A percentile compares a stretch with the other conserved stretches of the same genome.
Evolutionary conservation across 176 grass and related monocot genomes (phyloP).

Genomic region (Musa itinerans): DNA sequence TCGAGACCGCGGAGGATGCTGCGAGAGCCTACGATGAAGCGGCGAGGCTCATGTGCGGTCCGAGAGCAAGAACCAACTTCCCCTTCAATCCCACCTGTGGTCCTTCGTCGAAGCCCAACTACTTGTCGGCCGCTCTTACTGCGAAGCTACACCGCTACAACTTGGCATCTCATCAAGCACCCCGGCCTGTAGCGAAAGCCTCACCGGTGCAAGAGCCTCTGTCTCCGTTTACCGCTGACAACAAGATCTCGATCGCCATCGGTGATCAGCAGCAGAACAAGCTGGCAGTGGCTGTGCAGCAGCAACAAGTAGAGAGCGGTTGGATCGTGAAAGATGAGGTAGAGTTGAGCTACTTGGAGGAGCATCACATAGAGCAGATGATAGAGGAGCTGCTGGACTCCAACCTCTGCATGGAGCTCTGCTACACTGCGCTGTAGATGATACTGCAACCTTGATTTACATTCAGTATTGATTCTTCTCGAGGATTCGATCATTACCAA

Average conservation of each 20-base stretch:
- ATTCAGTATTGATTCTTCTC: no score
- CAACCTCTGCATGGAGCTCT: slow-evolving; percentile 2
- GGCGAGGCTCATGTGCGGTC: slow-evolving; percentile 14
- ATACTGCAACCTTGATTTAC: no score
- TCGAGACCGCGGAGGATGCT: slow-evolving; percentile 18
- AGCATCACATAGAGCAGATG: slow-evolving; percentile 17
- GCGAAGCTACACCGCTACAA: slow-evolving; percentile 15
- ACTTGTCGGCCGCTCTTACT: slow-evolving; percentile 6
- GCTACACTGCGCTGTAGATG: background rate
- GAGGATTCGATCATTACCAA: no score
- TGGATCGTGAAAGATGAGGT: background rate
- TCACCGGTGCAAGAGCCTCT: background rate
- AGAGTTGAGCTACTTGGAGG: slow-evolving; percentile 2
- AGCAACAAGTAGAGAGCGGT: background rate
- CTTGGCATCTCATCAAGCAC: background rate
- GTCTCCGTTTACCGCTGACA: background rate
- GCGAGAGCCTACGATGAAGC: slow-evolving; percentile 22
- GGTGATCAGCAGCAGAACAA: background rate
- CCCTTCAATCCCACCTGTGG: background rate
- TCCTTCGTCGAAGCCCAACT: background rate
- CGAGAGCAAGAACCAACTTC: slow-evolving; percentile 9
- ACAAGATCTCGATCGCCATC: background rate
- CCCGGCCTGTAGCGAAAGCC: background rate
- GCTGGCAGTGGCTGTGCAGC: background rate
- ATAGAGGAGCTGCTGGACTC: slow-evolving; percentile 17